phyloP scores from a whole-genome alignment of 768 basidiomycete genomes.

The Termitomyces sp. region DNA sequence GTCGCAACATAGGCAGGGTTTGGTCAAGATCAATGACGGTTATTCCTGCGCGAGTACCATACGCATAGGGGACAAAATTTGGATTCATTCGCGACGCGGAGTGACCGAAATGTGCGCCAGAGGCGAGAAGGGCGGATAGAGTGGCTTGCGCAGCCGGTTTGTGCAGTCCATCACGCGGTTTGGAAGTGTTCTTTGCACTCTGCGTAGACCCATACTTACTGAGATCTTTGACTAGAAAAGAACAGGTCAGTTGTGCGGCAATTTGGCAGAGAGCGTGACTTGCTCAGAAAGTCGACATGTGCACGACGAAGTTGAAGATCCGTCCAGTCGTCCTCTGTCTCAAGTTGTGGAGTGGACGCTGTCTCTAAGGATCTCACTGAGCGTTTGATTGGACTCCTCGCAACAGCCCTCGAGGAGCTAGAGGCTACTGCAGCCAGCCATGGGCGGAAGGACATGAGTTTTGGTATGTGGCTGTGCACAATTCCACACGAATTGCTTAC shows the following conservation, averaged over 20 bases:
- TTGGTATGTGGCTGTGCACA: slow-evolving; percentile 39
- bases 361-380: slow-evolving; percentile 23
- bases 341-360: slow-evolving; percentile 21
- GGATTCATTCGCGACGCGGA: slow-evolving; percentile 79
- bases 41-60: slow-evolving; percentile 84
- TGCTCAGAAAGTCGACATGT: slow-evolving; percentile 52
- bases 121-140: slow-evolving; percentile 83
- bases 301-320: slow-evolving; percentile 55
- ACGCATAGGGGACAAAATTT: slow-evolving; percentile 88
- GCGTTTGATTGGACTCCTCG: slow-evolving; percentile 7
- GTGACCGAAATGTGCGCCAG: slow-evolving; percentile 94
- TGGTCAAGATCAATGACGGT: slow-evolving; percentile 94
- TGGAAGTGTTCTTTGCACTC: slow-evolving; percentile 60
- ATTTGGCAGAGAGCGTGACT: slow-evolving; percentile 11
- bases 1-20: slow-evolving; percentile 85
- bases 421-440: slow-evolving; percentile 28
- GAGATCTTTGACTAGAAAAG: slow-evolving; percentile 51
- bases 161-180: slow-evolving; percentile 66
- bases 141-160: slow-evolving; percentile 68
- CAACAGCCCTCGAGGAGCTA: slow-evolving; percentile 19
- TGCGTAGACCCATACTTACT: slow-evolving; percentile 75
- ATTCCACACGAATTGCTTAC: slow-evolving; percentile 43
- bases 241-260: slow-evolving; percentile 2
- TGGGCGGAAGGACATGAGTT: slow-evolving; percentile 33
- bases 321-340: slow-evolving; percentile 60